These are phyloP conservation scores for Quercus variabilis DNA, from an alignment of 306 rosid genomes.

Conservation along the genomic window DNA sequence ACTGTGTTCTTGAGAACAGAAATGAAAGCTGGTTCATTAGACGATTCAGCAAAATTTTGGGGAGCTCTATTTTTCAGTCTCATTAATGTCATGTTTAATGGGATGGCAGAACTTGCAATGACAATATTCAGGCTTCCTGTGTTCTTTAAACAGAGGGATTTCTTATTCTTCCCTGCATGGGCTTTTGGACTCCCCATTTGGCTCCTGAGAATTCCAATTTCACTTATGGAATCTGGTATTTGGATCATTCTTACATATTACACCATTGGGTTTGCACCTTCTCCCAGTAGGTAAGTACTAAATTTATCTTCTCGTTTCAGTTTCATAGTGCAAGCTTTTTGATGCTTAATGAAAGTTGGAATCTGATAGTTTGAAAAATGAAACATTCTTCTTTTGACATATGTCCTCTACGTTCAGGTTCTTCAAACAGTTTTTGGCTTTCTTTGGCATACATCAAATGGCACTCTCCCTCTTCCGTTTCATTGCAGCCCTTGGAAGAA, in stretches of 20 bases:
- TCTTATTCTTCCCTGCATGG: conserved; percentile 81
- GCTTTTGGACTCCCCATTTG: conserved; percentile 70
- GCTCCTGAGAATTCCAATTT: conserved; percentile 72
- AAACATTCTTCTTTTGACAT: neutral
- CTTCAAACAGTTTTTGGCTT: conserved; percentile 49
- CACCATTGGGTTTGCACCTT: conserved; percentile 81
- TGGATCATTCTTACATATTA: conserved; percentile 74
- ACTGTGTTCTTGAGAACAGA: conserved; percentile 65
- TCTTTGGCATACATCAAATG: conserved; percentile 63
- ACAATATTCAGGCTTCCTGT: conserved; percentile 66
- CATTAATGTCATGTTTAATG: conserved; percentile 73
- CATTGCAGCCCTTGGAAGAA: conserved; percentile 55
- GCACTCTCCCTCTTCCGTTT: conserved; percentile 59
- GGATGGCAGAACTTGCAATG: conserved; percentile 61
- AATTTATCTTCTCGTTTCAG: neutral
- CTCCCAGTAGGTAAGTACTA: conserved; percentile 53
- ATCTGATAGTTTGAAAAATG: neutral
- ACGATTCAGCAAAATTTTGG: conserved; percentile 47
- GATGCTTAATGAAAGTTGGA: neutral
- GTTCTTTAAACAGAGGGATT: conserved; percentile 71
- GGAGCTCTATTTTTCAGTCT: conserved; percentile 77
- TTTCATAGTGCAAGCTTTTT: neutral
- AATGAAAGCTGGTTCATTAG: conserved; percentile 49
- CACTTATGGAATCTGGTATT: conserved; percentile 59
- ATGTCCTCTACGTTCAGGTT: conserved; percentile 32